Evolutionary conservation across 371 early-diverging fungal species (phyloP).

Genomic region (Amoeboaphelidium occidentale): DNA sequence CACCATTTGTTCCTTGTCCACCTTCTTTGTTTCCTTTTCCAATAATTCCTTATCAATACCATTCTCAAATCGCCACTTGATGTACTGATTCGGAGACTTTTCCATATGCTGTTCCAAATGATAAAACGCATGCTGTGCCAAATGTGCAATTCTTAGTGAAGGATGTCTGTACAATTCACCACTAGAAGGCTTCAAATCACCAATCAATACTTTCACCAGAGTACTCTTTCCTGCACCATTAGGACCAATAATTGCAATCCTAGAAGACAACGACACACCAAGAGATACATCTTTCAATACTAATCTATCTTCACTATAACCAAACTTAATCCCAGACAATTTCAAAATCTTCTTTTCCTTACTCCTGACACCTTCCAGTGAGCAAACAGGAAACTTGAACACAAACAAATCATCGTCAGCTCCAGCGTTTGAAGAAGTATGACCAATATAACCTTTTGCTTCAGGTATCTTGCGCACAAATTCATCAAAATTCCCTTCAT

Average conservation of each 20-base stretch:
- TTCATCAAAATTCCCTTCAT: constrained; percentile 54
- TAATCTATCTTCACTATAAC: constrained; percentile 31
- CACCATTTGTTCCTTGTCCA: constrained; percentile 24
- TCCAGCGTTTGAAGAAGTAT: constrained; percentile 4
- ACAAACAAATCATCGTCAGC: constrained; percentile 2
- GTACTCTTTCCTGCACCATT: constrained; percentile 17
- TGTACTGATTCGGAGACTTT: constrained; percentile 50
- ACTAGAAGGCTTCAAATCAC: background rate
- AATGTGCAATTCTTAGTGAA: constrained; percentile 55
- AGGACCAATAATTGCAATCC: constrained; percentile 49
- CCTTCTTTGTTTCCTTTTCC: constrained; percentile 23
- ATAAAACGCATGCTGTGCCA: constrained; percentile 72
- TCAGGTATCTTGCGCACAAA: constrained; percentile 41
- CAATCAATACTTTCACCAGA: constrained; percentile 10
- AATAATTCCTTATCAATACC: constrained; percentile 58
- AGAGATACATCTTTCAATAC: constrained; percentile 32
- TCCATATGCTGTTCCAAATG: constrained; percentile 57
- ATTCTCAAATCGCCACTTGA: constrained; percentile 56
- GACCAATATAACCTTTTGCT: constrained; percentile 7
- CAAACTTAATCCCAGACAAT: constrained; percentile 32
- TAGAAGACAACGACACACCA: constrained; percentile 37
- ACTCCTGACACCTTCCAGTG: constrained; percentile 39
- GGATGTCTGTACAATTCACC: constrained; percentile 19
- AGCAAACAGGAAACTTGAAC: constrained; percentile 27
- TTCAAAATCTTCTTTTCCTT: constrained; percentile 49